Base-by-base conservation (phyloP, 148 eudicot species). In the Fallopia convolvulus region DNA sequence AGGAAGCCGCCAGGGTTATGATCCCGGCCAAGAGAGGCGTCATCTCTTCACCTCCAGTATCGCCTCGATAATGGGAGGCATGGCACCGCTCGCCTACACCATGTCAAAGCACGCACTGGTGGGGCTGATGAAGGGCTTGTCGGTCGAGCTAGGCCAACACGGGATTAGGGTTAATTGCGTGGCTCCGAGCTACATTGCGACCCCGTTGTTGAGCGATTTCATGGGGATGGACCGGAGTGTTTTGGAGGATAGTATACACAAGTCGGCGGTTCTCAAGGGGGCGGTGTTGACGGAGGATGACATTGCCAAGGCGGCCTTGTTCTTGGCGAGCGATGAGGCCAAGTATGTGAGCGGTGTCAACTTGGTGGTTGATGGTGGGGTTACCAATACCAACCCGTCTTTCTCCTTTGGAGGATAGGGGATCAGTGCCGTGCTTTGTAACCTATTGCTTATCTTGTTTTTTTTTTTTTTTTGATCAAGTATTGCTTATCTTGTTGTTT, bases 1-100 rank as follows among this genome's bases (percentile, higher is more conserved):
- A 88, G 74, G 79, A 85, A 4, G 90, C 90, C 1, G 88, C 88
- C 2, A 55, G 85, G 36, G 90, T 80, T 5, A 88, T 88, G 90
- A 81, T 84, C 33, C 88, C 88, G 20, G 75, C 53, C 2, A 79
- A 82, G 7, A 81, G 71, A 1, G 90, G 90, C 3, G 79, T 84
- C 18, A 84, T 88, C 60, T 85, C 1, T 88, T 88, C 80, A 88
- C 88, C 0, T 78, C 87, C 1, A 88, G 88, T 46, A n/a, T 79
- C 1, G 82, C 83, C 0, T 75, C 88, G 8, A 78, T 75, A 14
- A 42, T 78, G 1, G 78, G 33, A 3, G 90, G 86, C 0, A 56
- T 74, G 61, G n/a, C 80, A 0, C 79, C 88, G 9, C 88, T 83
- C 49, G 79, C 88, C 0, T 87, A 87, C 79, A 78, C 84, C 1